A percentile compares a stretch with the other conserved stretches of the same genome.
phyloP scores from a whole-genome alignment of 78 protist genomes.

The Dictyostelium intermedium region DNA sequence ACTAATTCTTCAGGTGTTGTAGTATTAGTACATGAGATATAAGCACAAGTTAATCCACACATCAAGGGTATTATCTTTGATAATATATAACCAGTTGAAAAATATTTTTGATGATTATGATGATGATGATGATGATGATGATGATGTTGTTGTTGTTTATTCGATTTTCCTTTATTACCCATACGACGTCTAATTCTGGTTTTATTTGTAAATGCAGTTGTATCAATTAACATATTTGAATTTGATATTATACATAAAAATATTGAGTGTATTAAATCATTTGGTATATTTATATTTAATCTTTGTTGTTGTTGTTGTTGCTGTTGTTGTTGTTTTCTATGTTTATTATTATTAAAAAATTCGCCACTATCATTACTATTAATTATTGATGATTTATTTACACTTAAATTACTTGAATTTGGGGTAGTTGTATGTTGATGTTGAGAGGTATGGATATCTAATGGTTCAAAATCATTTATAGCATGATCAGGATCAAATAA shows the following conservation, averaged over 20 bases:
- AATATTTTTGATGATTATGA: slow-evolving; percentile 6
- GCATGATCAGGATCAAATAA: neutral
- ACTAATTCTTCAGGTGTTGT: slow-evolving; percentile 73
- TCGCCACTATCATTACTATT: neutral
- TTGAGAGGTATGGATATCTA: neutral
- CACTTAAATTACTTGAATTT: neutral
- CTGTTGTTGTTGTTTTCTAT: neutral
- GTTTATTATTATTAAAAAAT: neutral
- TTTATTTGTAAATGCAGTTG: neutral
- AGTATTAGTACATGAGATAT: slow-evolving; percentile 26
- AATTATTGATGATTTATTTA: neutral
- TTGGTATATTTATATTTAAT: slow-evolving; percentile 7
- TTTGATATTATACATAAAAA: slow-evolving; percentile 49
- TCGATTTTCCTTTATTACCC: neutral
- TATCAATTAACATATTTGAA: slow-evolving; percentile 69
- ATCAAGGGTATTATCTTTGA: slow-evolving; percentile 36
- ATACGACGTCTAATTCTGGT: neutral
- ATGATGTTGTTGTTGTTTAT: neutral
- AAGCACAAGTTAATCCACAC: slow-evolving; percentile 52
- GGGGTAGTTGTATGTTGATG: neutral
- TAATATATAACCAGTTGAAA: slow-evolving; percentile 9
- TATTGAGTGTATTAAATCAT: slow-evolving; percentile 50
- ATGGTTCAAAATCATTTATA: neutral
- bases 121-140: slow-evolving; percentile 18
- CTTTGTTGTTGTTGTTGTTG: neutral